Evolutionary conservation across 169 alveolate species (phyloP), one percentile per base, ranked within the genome.

Genomic region (Cryptosporidium sp.): DNA sequence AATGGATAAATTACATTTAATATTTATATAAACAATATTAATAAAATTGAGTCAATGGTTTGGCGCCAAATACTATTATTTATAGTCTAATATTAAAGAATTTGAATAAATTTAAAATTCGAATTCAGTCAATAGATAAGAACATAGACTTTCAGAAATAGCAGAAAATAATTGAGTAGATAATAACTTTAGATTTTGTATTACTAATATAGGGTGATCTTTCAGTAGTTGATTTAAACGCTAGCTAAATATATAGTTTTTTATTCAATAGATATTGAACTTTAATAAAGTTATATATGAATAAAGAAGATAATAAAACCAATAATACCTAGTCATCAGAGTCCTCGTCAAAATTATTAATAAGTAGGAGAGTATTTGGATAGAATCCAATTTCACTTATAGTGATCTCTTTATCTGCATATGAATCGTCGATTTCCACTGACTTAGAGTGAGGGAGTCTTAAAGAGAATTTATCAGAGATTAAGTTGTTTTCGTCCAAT

Each of bases 371-470:
- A 37, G 68, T 65, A 62, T 51, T 80, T 8, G 87, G 87, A 16
- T 31, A 80, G 23, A 80, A 80, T 7, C 87, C 87, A 23, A 80
- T 14, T 65, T 80, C 87, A 9, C 18, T 8, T 8, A 80, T 62
- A 26, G 87, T 80, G 39, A 65, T 31, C 0, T 44, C 12, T 3
- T 62, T 80, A 10, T 37, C 37, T 21, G 8, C 21, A 31, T 44
- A 80, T 16, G 87, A 42, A 8, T 65, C 75, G 12, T 80, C 87
- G 18, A 80, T 62, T 45, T 80, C 87, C 12, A 80, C 45, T 0
- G 80, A 62, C 29, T 60, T 80, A 5, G 87, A 80, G 75, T 65
- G 87, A 18, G 87, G 75, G 3, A 80, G 61, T 45, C 87, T 80
- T 9, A 80, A 45, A 16, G 87, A 62, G 10, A 80, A 80, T 21